A percentile compares a stretch with the other conserved stretches of the same genome.
phyloP scores from a whole-genome alignment of 2,329 filamentous ascomycete genomes.

The Fusarium continuum region DNA sequence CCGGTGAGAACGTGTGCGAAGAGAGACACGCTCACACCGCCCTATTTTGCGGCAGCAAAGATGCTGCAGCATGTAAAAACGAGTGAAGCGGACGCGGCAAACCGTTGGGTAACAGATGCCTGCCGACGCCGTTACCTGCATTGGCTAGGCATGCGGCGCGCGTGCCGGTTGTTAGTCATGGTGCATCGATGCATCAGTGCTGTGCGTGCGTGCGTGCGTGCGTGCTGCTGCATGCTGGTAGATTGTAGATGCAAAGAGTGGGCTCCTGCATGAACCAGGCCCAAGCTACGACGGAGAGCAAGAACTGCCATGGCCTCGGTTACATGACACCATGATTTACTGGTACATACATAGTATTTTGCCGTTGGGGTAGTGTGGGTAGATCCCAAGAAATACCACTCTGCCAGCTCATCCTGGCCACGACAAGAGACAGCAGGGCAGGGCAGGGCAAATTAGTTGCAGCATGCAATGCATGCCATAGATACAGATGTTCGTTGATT shows the following conservation, averaged over 20 bases:
- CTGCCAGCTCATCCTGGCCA: conserved; percentile 40
- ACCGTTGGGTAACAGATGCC: conserved; percentile 41
- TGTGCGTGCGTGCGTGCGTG: too few species aligned
- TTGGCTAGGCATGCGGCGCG: conserved; percentile 32
- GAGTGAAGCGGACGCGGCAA: conserved; percentile 41
- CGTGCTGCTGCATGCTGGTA: conserved; percentile 35
- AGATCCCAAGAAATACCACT: conserved; percentile 16
- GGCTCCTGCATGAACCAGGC: conserved; percentile 45
- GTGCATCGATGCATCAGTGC: conserved; percentile 37
- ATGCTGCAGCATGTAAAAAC: conserved; percentile 36
- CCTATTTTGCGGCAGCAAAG: conserved; percentile 29
- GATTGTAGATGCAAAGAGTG: conserved; percentile 39
- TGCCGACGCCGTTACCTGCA: conserved; percentile 34
- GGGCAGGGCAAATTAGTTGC: conserved; percentile 44
- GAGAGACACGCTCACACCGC: conserved; percentile 41
- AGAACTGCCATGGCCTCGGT: conserved; percentile 22
- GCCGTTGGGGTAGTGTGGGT: conserved; percentile 18
- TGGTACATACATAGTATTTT: conserved; percentile 16
- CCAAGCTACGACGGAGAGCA: conserved; percentile 32
- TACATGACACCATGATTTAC: conserved; percentile 13
- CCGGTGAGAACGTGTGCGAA: conserved; percentile 35
- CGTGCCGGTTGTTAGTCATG: conserved; percentile 33
- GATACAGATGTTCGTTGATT: conserved; percentile 43
- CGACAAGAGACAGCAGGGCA: conserved; percentile 28
- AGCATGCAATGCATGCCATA: conserved; percentile 48